Base-by-base conservation (phyloP, 306 rosid genomes). In the Hylodesmum podocarpum region DNA sequence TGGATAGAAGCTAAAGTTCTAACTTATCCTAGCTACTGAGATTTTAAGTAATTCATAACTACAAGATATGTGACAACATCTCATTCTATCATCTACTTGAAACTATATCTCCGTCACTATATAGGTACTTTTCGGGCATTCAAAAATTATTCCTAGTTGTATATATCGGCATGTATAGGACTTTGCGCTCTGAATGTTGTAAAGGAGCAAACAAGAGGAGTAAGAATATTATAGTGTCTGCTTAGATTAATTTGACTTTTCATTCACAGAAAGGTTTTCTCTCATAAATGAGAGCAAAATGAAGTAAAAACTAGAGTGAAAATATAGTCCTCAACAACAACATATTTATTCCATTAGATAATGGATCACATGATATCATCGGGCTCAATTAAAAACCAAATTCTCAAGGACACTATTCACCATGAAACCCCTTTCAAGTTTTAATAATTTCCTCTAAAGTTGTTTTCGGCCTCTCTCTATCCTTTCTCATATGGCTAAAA, bases 51-150 rank as follows among this genome's bases (percentile, higher is more conserved):
- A 65, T 68, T 44, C 77, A 41, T 78, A 63, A 51, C 54, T 18
- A 77, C 65, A 82, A 72, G 73, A 16, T 70, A 53, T 41, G 13
- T 65, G 54, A 72, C 71, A 64, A 71, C 36, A 64, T 66, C 62
- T 29, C 31, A 66, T 50, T 39, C 53, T 12, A 44, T 49, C 83
- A 82, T 37, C 54, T 19, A 73, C 29, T 66, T 76, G n/a, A 69
- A 69, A 79, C 61, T 63, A 69, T 21, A 63, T 37, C 25, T 53
- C 54, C 43, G 9, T 28, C 41, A 50, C 47, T 33, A 29, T 68
- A 50, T 27, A 77, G 14, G 58, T 49, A n/a, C 55, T 25, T 19
- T 47, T 16, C 37, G 21, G 43, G 25, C 57, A 77, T 58, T 76
- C 9, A 77, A 29, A 80, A 54, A 3, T 28, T 44, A 51, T 18